Evolutionary conservation across 768 basidiomycete species (phyloP).

Genomic region (Pluteus cervinus): DNA sequence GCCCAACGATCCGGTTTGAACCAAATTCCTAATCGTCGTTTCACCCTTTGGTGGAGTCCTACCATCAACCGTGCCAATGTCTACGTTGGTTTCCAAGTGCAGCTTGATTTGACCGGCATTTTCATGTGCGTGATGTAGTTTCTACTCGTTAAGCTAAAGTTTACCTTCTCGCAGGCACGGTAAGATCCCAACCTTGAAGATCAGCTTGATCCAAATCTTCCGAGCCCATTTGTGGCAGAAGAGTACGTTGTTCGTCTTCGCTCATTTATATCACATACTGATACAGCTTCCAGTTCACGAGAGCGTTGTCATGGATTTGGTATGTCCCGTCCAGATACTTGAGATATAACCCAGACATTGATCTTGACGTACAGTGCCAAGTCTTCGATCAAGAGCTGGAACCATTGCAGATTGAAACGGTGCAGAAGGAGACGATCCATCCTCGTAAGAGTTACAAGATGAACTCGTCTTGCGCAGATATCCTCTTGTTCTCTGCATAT

Average conservation of each 20-base stretch:
- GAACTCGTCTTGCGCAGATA: constrained; percentile 99
- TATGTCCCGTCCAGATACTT: constrained; percentile 20
- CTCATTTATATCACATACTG: constrained; percentile 9
- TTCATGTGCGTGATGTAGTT: constrained; percentile 59
- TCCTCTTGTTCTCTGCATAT: constrained; percentile 92
- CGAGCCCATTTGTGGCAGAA: constrained; percentile 99
- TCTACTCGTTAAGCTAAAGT: constrained; percentile 1
- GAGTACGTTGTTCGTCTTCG: constrained; percentile 52
- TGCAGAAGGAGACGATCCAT: constrained; percentile 99
- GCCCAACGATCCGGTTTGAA: constrained; percentile 97
- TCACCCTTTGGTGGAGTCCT: constrained; percentile 99
- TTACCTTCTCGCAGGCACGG: constrained; percentile 61
- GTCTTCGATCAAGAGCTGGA: constrained; percentile 99
- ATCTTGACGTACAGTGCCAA: constrained; percentile 58
- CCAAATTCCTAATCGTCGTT: constrained; percentile 97
- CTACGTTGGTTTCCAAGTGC: constrained; percentile 99
- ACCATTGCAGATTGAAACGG: constrained; percentile 96
- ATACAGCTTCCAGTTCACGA: constrained; percentile 59
- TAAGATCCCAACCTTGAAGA: constrained; percentile 97
- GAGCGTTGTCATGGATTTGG: constrained; percentile 89
- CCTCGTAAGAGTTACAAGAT: constrained; percentile 99
- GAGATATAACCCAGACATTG: constrained; percentile 2
- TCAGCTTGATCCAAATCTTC: constrained; percentile 99
- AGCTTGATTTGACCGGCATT: constrained; percentile 94
- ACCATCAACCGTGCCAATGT: constrained; percentile 99